phyloP scores from a whole-genome alignment of 371 early-diverging fungal species.

The Batrachochytrium dendrobatidis region DNA sequence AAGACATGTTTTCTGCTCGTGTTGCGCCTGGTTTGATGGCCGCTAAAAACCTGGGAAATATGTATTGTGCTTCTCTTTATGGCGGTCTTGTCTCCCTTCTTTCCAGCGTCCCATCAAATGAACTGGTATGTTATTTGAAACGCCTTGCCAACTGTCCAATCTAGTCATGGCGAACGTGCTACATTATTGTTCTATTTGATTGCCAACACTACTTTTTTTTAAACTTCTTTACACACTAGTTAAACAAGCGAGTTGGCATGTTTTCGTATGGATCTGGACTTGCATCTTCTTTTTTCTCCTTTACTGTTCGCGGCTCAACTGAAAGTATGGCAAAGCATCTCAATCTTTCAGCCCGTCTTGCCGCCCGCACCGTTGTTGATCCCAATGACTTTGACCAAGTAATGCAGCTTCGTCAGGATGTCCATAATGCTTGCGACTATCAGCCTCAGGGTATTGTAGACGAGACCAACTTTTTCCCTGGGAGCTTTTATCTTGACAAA shows the following conservation, averaged over 20 bases:
- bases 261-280: slow-evolving; percentile 98
- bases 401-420: slow-evolving; percentile 82
- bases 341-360: slow-evolving; percentile 63
- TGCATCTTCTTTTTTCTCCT: slow-evolving; percentile 85
- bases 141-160: no score
- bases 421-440: slow-evolving; percentile 76
- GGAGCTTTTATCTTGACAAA: slow-evolving; percentile 70
- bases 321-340: slow-evolving; percentile 53
- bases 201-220: no score
- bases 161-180: background rate
- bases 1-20: slow-evolving; percentile 64
- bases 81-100: slow-evolving; percentile 79
- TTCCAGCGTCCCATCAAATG: slow-evolving; percentile 58
- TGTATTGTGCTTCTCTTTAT: slow-evolving; percentile 94
- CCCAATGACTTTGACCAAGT: slow-evolving; percentile 73
- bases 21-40: slow-evolving; percentile 74
- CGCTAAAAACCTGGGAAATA: slow-evolving; percentile 91
- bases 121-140: slow-evolving; percentile 37
- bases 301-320: slow-evolving; percentile 66
- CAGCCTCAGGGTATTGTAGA: slow-evolving; percentile 55
- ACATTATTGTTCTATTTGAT: no score
- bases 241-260: slow-evolving; percentile 76
- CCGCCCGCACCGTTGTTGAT: slow-evolving; percentile 61
- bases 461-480: slow-evolving; percentile 29
- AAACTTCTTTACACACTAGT: slow-evolving; percentile 19